Base-by-base conservation (phyloP, 2,329 filamentous ascomycete species). In the Diaporthe destruens region DNA sequence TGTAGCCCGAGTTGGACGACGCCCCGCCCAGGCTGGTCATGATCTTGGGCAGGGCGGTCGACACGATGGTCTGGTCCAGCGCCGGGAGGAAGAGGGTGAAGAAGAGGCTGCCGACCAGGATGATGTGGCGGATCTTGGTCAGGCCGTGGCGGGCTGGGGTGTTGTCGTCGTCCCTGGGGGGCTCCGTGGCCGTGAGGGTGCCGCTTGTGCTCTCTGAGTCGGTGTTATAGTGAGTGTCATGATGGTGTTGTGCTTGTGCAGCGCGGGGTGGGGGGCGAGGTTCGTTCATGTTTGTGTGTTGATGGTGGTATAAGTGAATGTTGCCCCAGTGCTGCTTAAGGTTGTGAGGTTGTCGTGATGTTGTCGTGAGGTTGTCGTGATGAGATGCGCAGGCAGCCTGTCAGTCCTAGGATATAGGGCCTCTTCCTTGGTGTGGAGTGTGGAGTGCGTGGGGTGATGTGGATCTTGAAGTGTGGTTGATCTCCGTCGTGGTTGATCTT, bases 61-160 rank as follows among this genome's bases (percentile, higher is more conserved):
- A 72, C 5, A 72, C 65, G 65, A 72, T 72, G n/a, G 71, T 72
- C 65, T 72, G 71, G 71, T 72, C 71, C 39, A 72, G 55, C 6
- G 71, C 71, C 3, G 71, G 65, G 11, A 72, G 71, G 55, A 72
- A 72, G n/a, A 72, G 71, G 3, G 71, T 70, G 53, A 72, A 11
- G 63, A 72, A 72, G 54, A 72, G 69, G 65, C 71, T 72, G 39
- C 47, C 65, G 29, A 72, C 71, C 2, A 72, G 71, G 18, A 72
- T 18, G 0, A 69, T 47, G 34, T 72, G 71, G 39, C 71, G 71
- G n/a, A 36, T 55, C 36, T 36, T 72, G 5, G 65, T 55, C 3
- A 59, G 65, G 47, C 71, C 65, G 34, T 51, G 67, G 25, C 25
- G 29, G 18, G 53, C 6, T 2, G 8, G 20, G 54, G 3, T 6